A percentile compares a stretch with the other conserved stretches of the same genome.
These are phyloP conservation scores for Exophiala calicioides DNA, from an alignment of 2,329 filamentous ascomycete genomes.

Conservation along the genomic window DNA sequence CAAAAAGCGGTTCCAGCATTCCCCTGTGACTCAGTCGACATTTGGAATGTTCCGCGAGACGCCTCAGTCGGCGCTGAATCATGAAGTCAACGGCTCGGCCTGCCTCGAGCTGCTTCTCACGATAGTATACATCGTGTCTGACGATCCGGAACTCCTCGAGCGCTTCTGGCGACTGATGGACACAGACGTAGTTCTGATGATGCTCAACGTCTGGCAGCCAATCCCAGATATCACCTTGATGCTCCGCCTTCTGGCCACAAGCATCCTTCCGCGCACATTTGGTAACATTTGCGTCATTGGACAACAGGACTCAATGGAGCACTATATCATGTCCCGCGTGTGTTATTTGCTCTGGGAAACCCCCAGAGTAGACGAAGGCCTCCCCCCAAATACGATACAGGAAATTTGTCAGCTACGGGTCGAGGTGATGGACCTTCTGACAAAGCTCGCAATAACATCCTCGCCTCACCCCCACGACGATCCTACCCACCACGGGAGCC, in stretches of 20 bases:
- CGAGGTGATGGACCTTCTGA: conserved; percentile 47
- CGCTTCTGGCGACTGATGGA: conserved; percentile 60
- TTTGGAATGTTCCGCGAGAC: conserved; percentile 43
- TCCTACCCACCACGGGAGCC: conserved; percentile 59
- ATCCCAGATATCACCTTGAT: conserved; percentile 57
- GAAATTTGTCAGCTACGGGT: conserved; percentile 41
- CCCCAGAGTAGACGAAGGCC: conserved; percentile 48
- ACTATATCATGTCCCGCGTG: conserved; percentile 57
- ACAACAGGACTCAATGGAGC: conserved; percentile 45
- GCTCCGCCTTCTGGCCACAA: conserved; percentile 57
- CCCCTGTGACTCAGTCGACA: conserved; percentile 44
- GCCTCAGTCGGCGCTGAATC: conserved; percentile 45
- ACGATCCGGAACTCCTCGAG: conserved; percentile 40
- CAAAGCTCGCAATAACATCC: conserved; percentile 42
- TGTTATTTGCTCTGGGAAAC: conserved; percentile 59
- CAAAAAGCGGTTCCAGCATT: conserved; percentile 51
- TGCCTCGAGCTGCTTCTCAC: conserved; percentile 57
- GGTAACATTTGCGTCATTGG: conserved; percentile 52
- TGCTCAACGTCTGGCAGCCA: conserved; percentile 59
- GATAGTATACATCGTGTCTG: conserved; percentile 50
- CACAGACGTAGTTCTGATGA: conserved; percentile 59
- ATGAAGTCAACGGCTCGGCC: conserved; percentile 55
- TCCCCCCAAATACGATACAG: conserved; percentile 39
- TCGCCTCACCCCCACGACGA: conserved; percentile 57
- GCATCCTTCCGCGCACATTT: conserved; percentile 54